phyloP scores from a whole-genome alignment of 2,329 filamentous ascomycete genomes.

The Colletotrichum theobromicola region DNA sequence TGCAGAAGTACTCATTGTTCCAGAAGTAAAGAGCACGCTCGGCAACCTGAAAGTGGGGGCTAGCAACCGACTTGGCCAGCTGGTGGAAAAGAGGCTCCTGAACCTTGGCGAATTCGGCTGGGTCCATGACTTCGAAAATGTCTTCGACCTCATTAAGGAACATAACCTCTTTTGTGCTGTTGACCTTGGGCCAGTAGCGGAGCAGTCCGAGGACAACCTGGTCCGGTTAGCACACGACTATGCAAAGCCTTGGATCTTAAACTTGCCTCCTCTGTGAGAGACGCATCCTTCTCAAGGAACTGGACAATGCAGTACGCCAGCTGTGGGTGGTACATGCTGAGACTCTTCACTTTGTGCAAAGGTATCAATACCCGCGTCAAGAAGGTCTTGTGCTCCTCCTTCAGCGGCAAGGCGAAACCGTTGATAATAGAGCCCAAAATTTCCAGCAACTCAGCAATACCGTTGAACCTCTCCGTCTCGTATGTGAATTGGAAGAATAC shows the following conservation, averaged over 20 bases:
- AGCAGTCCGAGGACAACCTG: slow-evolving; percentile 92
- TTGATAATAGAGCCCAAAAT: slow-evolving; percentile 99
- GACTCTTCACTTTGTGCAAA: slow-evolving; percentile 95
- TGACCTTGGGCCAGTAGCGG: slow-evolving; percentile 98
- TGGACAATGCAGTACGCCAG: slow-evolving; percentile 99
- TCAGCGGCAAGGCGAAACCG: slow-evolving; percentile 92
- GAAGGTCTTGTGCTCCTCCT: slow-evolving; percentile 99
- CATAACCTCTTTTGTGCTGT: slow-evolving; percentile 99
- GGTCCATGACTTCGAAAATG: slow-evolving; percentile 99
- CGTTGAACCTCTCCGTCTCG: slow-evolving; percentile 98
- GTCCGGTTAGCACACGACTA: background rate
- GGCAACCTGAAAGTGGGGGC: slow-evolving; percentile 98
- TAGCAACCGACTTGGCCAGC: slow-evolving; percentile 95
- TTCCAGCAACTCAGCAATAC: slow-evolving; percentile 94
- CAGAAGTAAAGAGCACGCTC: slow-evolving; percentile 98
- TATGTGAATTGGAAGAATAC: slow-evolving; percentile 99
- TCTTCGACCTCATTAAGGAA: slow-evolving; percentile 99
- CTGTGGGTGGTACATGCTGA: slow-evolving; percentile 99
- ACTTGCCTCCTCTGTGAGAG: slow-evolving; percentile 90
- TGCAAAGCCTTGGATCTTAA: background rate
- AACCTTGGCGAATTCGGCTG: slow-evolving; percentile 96
- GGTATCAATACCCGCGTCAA: slow-evolving; percentile 91
- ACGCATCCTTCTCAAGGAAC: slow-evolving; percentile 97
- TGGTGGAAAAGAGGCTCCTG: slow-evolving; percentile 98
- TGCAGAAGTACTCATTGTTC: slow-evolving; percentile 99